Evolutionary conservation across 306 rosid genomes (phyloP), one percentile per base, ranked within the genome.

Genomic region (Coriaria nepalensis): DNA sequence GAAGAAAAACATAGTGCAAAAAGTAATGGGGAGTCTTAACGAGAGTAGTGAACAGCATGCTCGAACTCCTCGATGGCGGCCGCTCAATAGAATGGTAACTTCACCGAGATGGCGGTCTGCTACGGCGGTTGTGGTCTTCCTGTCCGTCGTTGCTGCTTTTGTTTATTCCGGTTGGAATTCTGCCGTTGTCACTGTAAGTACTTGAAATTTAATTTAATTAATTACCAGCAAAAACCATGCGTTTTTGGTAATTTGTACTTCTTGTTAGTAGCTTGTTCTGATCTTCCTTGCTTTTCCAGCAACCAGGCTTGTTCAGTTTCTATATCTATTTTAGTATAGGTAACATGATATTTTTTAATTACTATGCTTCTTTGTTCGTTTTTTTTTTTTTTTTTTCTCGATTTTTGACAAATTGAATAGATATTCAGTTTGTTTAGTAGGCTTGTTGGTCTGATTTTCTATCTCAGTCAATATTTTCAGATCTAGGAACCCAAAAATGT

Each of bases 1-100:
- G 29, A 20, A 20, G 1, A 20, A 20, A n/a, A n/a, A n/a, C n/a
- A n/a, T n/a, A n/a, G n/a, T n/a, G n/a, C n/a, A n/a, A n/a, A n/a
- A n/a, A n/a, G n/a, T 20, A 20, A 83, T 70, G 94, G 62, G 71
- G 15, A 70, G 55, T 63, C 71, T 64, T 40, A 71, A 53, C 5
- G 61, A 46, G 52, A 52, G 40, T 55, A 45, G 0, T 36, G 65
- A 48, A 41, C 55, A 2, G 40, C 44, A 5, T 20, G 29, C 38
- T 45, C 93, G 45, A 0, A 40, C 47, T 52, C 9, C 7, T 0
- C 29, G 13, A 39, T 65, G 71, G 56, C 29, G 50, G 44, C 52
- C 68, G 0, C 49, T 43, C 33, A 68, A 65, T 45, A 50, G 37
- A 7, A 62, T 40, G 10, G 53, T 56, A 6, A 39, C 9, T 33